Evolutionary conservation across 768 basidiomycete species (phyloP).

Genomic region (Termitomyces sp.): DNA sequence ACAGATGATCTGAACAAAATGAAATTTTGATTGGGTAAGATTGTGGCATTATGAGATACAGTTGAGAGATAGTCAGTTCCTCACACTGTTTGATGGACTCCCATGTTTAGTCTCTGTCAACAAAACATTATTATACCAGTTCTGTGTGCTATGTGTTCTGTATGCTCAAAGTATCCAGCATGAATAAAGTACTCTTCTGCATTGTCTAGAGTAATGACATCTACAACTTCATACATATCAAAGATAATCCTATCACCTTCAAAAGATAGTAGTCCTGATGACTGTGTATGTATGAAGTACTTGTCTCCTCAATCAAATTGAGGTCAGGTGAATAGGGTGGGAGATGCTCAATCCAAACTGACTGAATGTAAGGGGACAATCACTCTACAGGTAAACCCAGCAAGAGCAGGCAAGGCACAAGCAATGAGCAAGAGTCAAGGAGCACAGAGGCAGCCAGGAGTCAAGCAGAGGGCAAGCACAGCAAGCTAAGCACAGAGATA

Average conservation of each 20-base stretch:
- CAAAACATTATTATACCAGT: too few relatives aligned
- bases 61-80: conserved; percentile 5
- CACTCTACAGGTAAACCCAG: too few relatives aligned
- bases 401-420: too few relatives aligned
- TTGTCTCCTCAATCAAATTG: conserved; percentile 39
- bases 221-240: conserved; percentile 23
- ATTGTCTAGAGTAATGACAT: conserved; percentile 24
- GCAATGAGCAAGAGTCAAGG: too few relatives aligned
- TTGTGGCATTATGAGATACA: conserved; percentile 12
- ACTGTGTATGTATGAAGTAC: conserved; percentile 17
- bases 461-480: too few relatives aligned
- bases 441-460: too few relatives aligned
- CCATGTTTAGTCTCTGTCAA: too few relatives aligned
- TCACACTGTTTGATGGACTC: neutral
- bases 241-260: conserved; percentile 19
- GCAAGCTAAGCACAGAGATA: too few relatives aligned
- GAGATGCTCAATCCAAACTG: conserved; percentile 25
- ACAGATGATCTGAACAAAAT: conserved; percentile 16
- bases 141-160: too few relatives aligned
- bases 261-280: conserved; percentile 14
- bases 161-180: conserved; percentile 25
- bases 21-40: conserved; percentile 13
- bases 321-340: conserved; percentile 39
- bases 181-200: conserved; percentile 28
- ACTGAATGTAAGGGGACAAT: too few relatives aligned